Evolutionary conservation across 2,329 filamentous ascomycete genomes (phyloP), one percentile per base, ranked within the genome.

Genomic region (Sporothrix mexicana): DNA sequence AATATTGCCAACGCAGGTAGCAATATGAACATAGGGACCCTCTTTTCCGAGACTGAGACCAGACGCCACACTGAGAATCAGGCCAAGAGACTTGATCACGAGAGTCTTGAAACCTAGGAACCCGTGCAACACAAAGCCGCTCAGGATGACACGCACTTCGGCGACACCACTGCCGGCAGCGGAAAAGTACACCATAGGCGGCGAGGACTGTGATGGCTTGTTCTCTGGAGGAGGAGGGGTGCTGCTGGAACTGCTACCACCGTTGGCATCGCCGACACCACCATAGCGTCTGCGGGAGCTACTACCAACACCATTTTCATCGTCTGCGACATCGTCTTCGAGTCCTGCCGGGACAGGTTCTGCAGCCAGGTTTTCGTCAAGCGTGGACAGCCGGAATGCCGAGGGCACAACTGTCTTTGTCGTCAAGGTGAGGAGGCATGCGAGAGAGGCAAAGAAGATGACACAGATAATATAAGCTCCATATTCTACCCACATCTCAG

Each of bases 91-190:
- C 80, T 99, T 99, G 82, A 97, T 88, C 5, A 95, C 81, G 43
- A 99, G 86, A 0, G 96, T 98, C 79, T 92, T 93, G 53, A 97
- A 81, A 77, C 96, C 96, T 8, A 99, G 87, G 79, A 98, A 98
- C 0, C 96, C 95, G 84, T 98, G 96, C 72, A 99, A 85, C 72
- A 99, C 95, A 78, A 98, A 99, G 6, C 96, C 96, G 78, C 94
- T 98, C n/a, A 98, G 88, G 73, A 98, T 98, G 74, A 98, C 96
- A 76, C 96, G 95, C 72, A 98, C 95, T 83, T 99, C 96, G 7
- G 96, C 96, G 13, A 99, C 96, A 77, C 96, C 96, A 82, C 94
- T 97, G 67, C 96, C 96, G 57, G 95, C 95, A 73, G 95, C 96
- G 8, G 96, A 95, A 81, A 98, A 99, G 82, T 97, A 99, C 5